These are phyloP conservation scores for Trametes sp. DNA, from an alignment of 1,284 basidiomycete genomes.

Conservation along the genomic window DNA sequence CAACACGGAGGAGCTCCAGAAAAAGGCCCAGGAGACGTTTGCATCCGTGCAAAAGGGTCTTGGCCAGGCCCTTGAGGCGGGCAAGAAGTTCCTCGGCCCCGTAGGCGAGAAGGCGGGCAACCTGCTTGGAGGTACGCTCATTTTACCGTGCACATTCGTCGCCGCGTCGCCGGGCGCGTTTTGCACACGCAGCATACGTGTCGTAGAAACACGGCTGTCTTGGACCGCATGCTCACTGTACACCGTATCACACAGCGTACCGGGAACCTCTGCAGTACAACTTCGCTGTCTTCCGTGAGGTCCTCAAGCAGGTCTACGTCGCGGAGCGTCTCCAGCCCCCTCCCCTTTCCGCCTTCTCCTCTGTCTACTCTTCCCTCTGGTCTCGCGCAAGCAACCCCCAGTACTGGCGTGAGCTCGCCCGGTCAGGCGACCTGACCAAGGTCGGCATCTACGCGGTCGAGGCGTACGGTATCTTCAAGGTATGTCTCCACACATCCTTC, in stretches of 20 bases:
- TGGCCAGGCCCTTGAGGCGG: constrained; percentile 57
- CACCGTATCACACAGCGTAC: constrained; percentile 65
- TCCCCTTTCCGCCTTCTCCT: constrained; percentile 66
- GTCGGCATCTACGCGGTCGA: constrained; percentile 89
- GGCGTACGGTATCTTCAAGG: constrained; percentile 89
- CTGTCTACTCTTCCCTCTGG: constrained; percentile 81
- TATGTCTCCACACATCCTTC: constrained; percentile 40
- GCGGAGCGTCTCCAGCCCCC: constrained; percentile 90
- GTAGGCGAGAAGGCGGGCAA: constrained; percentile 65
- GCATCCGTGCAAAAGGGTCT: constrained; percentile 64
- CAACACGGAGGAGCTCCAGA: constrained; percentile 54
- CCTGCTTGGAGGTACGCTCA: constrained; percentile 69
- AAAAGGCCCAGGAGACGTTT: constrained; percentile 74
- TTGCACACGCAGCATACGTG: background rate
- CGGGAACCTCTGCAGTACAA: constrained; percentile 87
- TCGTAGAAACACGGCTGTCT: too few relatives aligned
- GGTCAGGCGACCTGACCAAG: constrained; percentile 81
- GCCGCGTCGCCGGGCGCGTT: background rate
- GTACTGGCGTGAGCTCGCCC: constrained; percentile 76
- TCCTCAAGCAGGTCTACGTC: constrained; percentile 91
- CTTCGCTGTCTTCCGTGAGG: constrained; percentile 82
- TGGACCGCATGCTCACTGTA: background rate
- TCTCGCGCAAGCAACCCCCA: constrained; percentile 66
- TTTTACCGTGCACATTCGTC: background rate
- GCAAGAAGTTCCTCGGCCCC: constrained; percentile 64